phyloP scores from a whole-genome alignment of 2,329 filamentous ascomycete genomes.

The Alternaria longipes region DNA sequence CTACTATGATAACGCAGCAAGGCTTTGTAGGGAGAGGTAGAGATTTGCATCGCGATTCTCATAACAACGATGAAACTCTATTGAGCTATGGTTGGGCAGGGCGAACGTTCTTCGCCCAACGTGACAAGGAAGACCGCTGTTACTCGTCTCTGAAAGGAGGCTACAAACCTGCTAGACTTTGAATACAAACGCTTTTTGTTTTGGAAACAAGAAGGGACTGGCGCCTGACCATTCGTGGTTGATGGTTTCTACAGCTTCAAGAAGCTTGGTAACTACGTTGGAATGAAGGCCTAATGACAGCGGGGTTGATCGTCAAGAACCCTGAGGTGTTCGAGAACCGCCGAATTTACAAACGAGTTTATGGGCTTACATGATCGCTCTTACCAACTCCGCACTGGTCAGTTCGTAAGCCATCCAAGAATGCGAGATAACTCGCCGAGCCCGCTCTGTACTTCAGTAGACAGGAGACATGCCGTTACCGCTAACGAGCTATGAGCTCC shows the following conservation, averaged over 20 bases:
- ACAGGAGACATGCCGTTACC: conserved; percentile 3
- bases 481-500: conserved; percentile 3
- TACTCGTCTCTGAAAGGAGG: background rate
- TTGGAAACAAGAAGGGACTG: background rate
- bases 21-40: background rate
- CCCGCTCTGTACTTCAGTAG: conserved; percentile 3
- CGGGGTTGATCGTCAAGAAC: conserved; percentile 5
- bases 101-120: background rate
- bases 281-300: background rate
- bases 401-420: conserved; percentile 29
- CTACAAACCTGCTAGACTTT: background rate
- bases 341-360: conserved; percentile 3
- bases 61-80: conserved; percentile 1
- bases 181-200: background rate
- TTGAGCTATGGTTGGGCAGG: background rate
- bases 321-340: conserved; percentile 13
- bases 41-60: conserved; percentile 5
- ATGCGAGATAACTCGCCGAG: conserved; percentile 14
- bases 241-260: background rate
- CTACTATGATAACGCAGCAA: background rate
- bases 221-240: background rate
- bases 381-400: conserved; percentile 25
- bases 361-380: conserved; percentile 21
- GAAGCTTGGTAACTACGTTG: background rate
- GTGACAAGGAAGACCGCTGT: conserved; percentile 13